Evolutionary conservation across 2,329 filamentous ascomycete species (phyloP).

Genomic region (Verticillium isaacii): DNA sequence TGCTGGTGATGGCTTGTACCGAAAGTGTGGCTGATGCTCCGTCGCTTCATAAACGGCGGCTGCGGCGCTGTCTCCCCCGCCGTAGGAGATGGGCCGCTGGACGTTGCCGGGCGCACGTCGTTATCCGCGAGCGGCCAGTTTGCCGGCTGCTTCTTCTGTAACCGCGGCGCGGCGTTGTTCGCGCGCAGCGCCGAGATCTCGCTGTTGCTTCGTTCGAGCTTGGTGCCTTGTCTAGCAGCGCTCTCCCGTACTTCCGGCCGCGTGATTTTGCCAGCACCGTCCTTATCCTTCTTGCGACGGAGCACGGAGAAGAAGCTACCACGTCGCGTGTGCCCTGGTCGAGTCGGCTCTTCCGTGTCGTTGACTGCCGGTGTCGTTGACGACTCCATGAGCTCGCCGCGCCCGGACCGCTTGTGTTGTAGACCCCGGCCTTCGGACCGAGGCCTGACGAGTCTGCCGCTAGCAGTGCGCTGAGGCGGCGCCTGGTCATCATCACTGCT

Average conservation of each 20-base stretch:
- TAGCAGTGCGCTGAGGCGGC: constrained; percentile 14
- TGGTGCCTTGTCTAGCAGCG: constrained; percentile 57
- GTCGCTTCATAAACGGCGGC: constrained; percentile 26
- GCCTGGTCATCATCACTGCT: constrained; percentile 45
- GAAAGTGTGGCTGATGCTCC: constrained; percentile 30
- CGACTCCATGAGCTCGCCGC: constrained; percentile 24
- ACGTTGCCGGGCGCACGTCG: constrained; percentile 28
- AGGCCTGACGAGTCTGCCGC: constrained; percentile 13
- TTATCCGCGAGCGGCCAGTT: constrained; percentile 44
- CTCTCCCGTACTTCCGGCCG: constrained; percentile 50
- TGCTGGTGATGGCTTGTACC: constrained; percentile 12
- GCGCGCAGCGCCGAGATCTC: constrained; percentile 44
- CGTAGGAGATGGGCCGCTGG: constrained; percentile 20
- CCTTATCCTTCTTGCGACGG: constrained; percentile 58
- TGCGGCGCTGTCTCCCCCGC: constrained; percentile 6
- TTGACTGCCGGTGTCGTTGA: constrained; percentile 15
- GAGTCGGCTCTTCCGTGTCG: constrained; percentile 13
- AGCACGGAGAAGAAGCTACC: constrained; percentile 55
- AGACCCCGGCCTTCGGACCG: constrained; percentile 19
- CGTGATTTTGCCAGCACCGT: constrained; percentile 45
- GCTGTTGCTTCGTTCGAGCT: constrained; percentile 52
- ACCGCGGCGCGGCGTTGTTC: constrained; percentile 21
- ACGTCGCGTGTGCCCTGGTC: constrained; percentile 30
- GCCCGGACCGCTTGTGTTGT: constrained; percentile 36
- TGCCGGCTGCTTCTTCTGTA: constrained; percentile 8